phyloP scores from a whole-genome alignment of 495 filamentous ascomycete species.

The Talaromyces thailandensis region DNA sequence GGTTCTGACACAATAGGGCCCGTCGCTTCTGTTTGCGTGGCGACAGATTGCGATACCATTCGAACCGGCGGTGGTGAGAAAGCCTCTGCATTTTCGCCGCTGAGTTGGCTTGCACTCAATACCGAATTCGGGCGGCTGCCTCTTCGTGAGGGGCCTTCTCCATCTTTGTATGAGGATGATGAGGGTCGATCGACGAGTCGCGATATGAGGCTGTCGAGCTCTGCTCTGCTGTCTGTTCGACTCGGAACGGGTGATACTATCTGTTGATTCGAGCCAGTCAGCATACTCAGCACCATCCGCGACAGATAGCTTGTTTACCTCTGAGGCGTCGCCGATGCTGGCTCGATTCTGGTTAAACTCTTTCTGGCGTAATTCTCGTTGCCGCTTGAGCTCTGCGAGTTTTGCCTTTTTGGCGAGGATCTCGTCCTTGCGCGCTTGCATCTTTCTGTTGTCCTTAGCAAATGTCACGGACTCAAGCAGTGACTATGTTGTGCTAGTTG shows the following conservation, averaged over 20 bases:
- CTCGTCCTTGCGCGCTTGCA: constrained; percentile 86
- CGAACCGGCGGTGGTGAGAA: constrained; percentile 22
- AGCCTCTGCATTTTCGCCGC: constrained; percentile 55
- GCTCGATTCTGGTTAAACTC: constrained; percentile 57
- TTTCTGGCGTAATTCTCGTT: constrained; percentile 70
- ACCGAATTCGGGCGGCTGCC: constrained; percentile 81
- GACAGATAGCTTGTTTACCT: constrained; percentile 27
- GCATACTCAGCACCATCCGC: not conserved
- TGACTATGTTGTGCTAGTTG: not conserved
- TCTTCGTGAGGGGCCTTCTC: constrained; percentile 54
- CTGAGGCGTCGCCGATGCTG: constrained; percentile 50
- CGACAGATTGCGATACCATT: constrained; percentile 37
- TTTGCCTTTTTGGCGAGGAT: constrained; percentile 89
- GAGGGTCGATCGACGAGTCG: constrained; percentile 68
- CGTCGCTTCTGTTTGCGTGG: constrained; percentile 61
- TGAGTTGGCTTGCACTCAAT: constrained; percentile 64
- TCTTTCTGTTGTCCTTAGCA: too few species aligned
- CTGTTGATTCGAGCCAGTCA: constrained; percentile 30
- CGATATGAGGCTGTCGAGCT: constrained; percentile 77
- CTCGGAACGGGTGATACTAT: constrained; percentile 58
- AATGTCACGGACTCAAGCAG: too few species aligned
- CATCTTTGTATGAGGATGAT: constrained; percentile 62
- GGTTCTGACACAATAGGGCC: constrained; percentile 62
- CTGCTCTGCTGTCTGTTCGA: constrained; percentile 61
- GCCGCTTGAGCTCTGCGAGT: constrained; percentile 90